Conservation (phyloP, 345 rosid species). For the Linum usitatissimum region DNA sequence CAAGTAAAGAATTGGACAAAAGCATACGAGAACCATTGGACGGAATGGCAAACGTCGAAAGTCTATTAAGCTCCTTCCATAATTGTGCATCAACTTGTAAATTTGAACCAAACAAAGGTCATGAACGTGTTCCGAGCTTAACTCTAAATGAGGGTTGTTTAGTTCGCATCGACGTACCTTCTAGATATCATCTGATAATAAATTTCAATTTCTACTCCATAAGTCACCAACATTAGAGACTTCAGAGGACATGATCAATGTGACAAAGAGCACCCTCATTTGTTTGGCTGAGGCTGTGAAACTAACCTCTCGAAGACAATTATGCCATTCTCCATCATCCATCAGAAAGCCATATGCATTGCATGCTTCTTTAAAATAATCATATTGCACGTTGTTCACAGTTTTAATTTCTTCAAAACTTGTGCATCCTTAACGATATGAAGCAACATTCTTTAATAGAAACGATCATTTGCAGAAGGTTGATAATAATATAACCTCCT, state of each 20-base stretch:
- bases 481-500: slow-evolving; percentile 5
- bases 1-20: too few relatives aligned
- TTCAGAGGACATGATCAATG: background rate
- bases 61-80: too few relatives aligned
- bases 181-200: too few relatives aligned
- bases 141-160: too few relatives aligned
- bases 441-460: slow-evolving; percentile 3
- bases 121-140: too few relatives aligned
- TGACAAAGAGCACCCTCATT: slow-evolving; percentile 1
- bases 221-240: too few relatives aligned
- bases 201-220: too few relatives aligned
- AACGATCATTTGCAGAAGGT: background rate
- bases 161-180: too few relatives aligned
- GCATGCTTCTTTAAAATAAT: slow-evolving; percentile 7
- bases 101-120: too few relatives aligned
- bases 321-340: slow-evolving; percentile 11
- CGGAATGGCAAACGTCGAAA: too few relatives aligned
- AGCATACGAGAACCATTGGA: too few relatives aligned
- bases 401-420: slow-evolving; percentile 6
- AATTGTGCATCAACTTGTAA: too few relatives aligned
- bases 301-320: background rate
- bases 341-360: slow-evolving; percentile 3
- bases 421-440: background rate
- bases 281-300: background rate
- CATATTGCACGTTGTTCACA: background rate